Percentiles rank a stretch among this genome's conserved stretches.
phyloP scores from a whole-genome alignment of 2,329 filamentous ascomycete species.

The Ambrosiella beaveri region DNA sequence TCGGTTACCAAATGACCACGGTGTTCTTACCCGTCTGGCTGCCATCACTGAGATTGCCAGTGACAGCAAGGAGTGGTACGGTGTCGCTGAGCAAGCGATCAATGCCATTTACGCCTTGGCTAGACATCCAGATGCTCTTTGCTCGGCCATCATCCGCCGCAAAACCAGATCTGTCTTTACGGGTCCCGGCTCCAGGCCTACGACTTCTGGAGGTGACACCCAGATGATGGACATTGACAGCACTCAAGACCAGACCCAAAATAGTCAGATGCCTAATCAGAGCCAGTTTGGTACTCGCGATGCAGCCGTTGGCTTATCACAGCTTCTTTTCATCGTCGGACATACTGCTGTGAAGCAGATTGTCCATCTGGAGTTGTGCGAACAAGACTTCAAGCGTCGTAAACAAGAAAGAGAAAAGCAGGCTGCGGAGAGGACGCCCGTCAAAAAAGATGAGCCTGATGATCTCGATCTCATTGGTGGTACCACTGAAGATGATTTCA shows the following conservation, averaged over 20 bases:
- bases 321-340: slow-evolving; percentile 85
- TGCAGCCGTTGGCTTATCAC: slow-evolving; percentile 62
- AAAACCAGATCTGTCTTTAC: slow-evolving; percentile 72
- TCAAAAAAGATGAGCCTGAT: slow-evolving; percentile 49
- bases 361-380: slow-evolving; percentile 91
- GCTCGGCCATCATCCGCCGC: slow-evolving; percentile 73
- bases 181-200: slow-evolving; percentile 20
- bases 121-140: slow-evolving; percentile 84
- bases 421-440: slow-evolving; percentile 25
- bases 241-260: slow-evolving; percentile 17
- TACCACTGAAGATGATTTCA: slow-evolving; percentile 87
- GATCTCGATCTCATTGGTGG: slow-evolving; percentile 93
- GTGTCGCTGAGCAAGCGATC: slow-evolving; percentile 89
- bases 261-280: slow-evolving; percentile 26
- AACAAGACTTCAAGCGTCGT: slow-evolving; percentile 90
- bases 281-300: slow-evolving; percentile 28
- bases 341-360: slow-evolving; percentile 98
- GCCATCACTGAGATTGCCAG: slow-evolving; percentile 73
- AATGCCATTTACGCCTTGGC: slow-evolving; percentile 87
- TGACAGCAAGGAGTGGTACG: slow-evolving; percentile 89
- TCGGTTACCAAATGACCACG: slow-evolving; percentile 80
- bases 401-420: slow-evolving; percentile 78
- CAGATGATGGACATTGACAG: slow-evolving; percentile 17
- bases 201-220: slow-evolving; percentile 20
- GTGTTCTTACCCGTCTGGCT: slow-evolving; percentile 63